Conservation (phyloP, 495 filamentous ascomycete genomes). For the Penicillium malachiteum region DNA sequence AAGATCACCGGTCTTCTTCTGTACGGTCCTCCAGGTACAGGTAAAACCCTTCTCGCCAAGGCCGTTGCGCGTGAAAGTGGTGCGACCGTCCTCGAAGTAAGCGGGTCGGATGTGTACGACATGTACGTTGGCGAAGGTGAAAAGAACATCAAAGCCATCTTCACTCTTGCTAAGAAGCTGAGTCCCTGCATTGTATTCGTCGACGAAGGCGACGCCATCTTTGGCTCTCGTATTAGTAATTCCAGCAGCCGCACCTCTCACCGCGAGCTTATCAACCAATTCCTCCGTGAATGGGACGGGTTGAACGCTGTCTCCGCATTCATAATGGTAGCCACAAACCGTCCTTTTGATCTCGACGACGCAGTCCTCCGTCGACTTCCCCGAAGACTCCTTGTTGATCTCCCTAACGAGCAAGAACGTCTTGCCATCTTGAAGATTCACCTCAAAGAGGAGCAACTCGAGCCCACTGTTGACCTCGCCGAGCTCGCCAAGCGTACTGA, state of each 20-base stretch:
- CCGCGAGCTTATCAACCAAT: constrained; percentile 95
- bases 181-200: constrained; percentile 95
- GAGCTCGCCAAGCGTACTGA: constrained; percentile 73
- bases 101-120: constrained; percentile 81
- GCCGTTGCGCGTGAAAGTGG: constrained; percentile 94
- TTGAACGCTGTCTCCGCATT: constrained; percentile 84
- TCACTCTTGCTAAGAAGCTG: constrained; percentile 86
- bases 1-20: constrained; percentile 86
- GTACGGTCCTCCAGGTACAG: constrained; percentile 94
- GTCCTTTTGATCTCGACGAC: constrained; percentile 94
- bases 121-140: constrained; percentile 96
- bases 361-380: constrained; percentile 84
- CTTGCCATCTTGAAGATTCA: constrained; percentile 81
- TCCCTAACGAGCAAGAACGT: constrained; percentile 77
- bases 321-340: constrained; percentile 98
- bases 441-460: constrained; percentile 73
- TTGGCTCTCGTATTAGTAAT: constrained; percentile 65
- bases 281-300: constrained; percentile 97
- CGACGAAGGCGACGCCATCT: constrained; percentile 92
- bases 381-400: constrained; percentile 79
- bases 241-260: constrained; percentile 59
- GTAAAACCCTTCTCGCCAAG: constrained; percentile 93
- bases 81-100: constrained; percentile 76
- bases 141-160: constrained; percentile 94
- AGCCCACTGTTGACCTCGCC: constrained; percentile 64